Evolutionary conservation across 225 moss, liverwort and hornwort species (phyloP).

Genomic region (Pleurozium schreberi): DNA sequence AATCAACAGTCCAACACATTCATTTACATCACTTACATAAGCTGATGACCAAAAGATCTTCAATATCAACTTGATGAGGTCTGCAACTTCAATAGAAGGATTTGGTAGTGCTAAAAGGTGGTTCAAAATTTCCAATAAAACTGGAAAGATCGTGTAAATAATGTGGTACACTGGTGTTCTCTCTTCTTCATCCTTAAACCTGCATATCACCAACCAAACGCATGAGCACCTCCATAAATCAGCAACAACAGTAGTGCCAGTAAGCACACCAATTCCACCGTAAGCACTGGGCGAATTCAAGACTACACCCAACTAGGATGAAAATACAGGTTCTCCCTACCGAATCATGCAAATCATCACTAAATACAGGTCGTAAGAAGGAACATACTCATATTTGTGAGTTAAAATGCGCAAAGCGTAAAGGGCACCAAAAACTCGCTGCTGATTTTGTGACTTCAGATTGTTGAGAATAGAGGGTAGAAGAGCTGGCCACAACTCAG

Average conservation of each 20-base stretch:
- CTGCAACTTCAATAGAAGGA: constrained; percentile 77
- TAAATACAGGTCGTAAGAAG: background rate
- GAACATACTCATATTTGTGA: constrained; percentile 91
- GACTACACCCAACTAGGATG: background rate
- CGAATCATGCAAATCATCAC: background rate
- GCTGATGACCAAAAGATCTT: constrained; percentile 99
- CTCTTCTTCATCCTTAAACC: constrained; percentile 99
- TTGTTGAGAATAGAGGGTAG: constrained; percentile 68
- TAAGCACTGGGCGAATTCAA: background rate
- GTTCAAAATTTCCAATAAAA: constrained; percentile 84
- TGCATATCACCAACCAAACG: constrained; percentile 5
- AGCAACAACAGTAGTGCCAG: background rate
- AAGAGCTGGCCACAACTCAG: constrained; percentile 82
- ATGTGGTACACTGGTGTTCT: constrained; percentile 87
- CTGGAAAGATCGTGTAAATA: constrained; percentile 86
- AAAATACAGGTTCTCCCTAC: background rate
- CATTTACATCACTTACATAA: constrained; percentile 45
- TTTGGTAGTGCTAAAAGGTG: constrained; percentile 69
- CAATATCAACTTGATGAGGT: constrained; percentile 97
- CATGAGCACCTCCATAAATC: background rate
- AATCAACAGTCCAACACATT: background rate
- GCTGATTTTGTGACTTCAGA: constrained; percentile 85
- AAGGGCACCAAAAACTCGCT: constrained; percentile 87
- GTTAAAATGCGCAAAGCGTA: constrained; percentile 91
- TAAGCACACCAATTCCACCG: background rate